Evolutionary conservation across 2,329 filamentous ascomycete genomes (phyloP).

Genomic region (Penicillium sp.): DNA sequence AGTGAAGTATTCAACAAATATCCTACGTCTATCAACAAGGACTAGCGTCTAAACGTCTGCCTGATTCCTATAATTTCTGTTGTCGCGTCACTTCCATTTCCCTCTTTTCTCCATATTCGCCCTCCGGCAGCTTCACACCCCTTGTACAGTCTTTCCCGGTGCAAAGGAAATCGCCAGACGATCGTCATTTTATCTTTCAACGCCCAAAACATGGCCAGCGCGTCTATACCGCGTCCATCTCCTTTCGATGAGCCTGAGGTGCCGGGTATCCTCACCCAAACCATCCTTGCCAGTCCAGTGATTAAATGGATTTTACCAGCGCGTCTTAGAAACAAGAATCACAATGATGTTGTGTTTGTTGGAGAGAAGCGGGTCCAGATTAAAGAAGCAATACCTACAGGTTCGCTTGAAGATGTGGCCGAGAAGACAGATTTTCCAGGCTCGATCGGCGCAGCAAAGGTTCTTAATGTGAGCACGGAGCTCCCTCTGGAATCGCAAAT

Average conservation of each 20-base stretch:
- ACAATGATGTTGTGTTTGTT: constrained; percentile 84
- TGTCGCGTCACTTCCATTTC: not conserved
- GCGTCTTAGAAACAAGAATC: constrained; percentile 66
- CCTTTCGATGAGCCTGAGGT: not conserved
- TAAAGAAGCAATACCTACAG: constrained; percentile 65
- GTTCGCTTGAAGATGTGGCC: constrained; percentile 72
- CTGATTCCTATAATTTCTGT: not conserved
- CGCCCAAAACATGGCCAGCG: not conserved
- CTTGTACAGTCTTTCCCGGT: too few relatives aligned
- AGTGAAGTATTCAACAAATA: not conserved
- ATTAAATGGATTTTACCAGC: constrained; percentile 76
- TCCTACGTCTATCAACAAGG: not conserved
- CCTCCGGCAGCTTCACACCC: not conserved
- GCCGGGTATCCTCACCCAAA: constrained; percentile 74
- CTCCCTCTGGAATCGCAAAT: constrained; percentile 35
- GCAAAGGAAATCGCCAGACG: too few relatives aligned
- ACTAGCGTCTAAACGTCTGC: not conserved
- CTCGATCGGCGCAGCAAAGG: constrained; percentile 74
- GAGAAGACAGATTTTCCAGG: constrained; percentile 76
- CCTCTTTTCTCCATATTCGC: not conserved
- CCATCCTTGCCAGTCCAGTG: constrained; percentile 72
- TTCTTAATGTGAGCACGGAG: constrained; percentile 63
- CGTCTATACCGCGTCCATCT: not conserved
- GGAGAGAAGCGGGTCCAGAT: constrained; percentile 81
- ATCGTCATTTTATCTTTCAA: not conserved